Base-by-base conservation (phyloP, 495 filamentous ascomycete genomes). In the Sabuloglossum arenarium region DNA sequence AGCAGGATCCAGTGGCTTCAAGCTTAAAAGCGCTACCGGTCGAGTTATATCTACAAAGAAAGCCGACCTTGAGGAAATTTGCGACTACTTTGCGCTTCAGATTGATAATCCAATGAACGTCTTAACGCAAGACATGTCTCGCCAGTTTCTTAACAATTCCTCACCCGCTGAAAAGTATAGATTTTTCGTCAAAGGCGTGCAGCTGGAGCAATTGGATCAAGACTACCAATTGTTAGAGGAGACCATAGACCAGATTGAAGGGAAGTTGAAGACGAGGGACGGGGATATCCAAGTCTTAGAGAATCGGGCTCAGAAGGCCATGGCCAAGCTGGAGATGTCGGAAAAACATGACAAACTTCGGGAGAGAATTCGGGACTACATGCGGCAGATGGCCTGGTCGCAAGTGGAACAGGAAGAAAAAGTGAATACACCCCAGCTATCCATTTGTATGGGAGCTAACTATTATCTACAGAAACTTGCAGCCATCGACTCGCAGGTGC, bases 51-150 rank as follows among this genome's bases (percentile, higher is more conserved):
- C 88, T 1, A 84, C 73, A 28, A 94, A 88, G 64, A 90, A 84
- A 64, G 72, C 74, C 9, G 88, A 97, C 59, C 73, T 99, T n/a
- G 89, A 96, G 57, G 81, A 91, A 43, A 88, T 99, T 43, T 81
- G 85, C 53, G 93, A 99, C 64, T 90, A 82, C 64, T 97, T 85
- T 65, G 82, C 84, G 32, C 74, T 99, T 14, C 91, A 97, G 65
- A 84, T 99, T 34, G 91, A 96, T 65, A 99, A 99, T 58, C 91
- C 91, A 0, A 84, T 99, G 71, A 99, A 93, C 59, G 84, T 96
- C n/a, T 77, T 99, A 28, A 94, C 90, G 1, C 91, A 99, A 67
- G 91, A 99, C 63, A 84, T 85, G 66, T 91, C 91, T 31, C 83
- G 90, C 16, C 84, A 94, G 58, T 99, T 99, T 64, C 74, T 99